Percentiles rank a stretch among this genome's conserved stretches.
Evolutionary conservation across 257 asterid species (phyloP).

Genomic region (Vinca minor): DNA sequence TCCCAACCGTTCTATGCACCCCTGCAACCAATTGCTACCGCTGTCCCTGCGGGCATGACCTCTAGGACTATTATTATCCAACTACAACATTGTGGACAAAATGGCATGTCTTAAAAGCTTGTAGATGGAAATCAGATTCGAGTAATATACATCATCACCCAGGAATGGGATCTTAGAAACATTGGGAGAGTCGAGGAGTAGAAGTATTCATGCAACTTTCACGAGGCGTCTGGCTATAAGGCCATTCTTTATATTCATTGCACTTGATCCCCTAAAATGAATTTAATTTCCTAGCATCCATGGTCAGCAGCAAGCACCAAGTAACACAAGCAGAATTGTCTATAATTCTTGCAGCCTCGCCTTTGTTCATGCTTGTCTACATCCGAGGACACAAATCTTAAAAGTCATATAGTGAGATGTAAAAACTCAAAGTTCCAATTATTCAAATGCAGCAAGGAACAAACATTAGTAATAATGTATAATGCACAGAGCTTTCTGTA

Average conservation of each 20-base stretch:
- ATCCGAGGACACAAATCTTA: neutral
- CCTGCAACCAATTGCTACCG: neutral
- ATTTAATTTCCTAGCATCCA: neutral
- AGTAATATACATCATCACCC: neutral
- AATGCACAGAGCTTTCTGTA: neutral
- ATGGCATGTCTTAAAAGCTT: neutral
- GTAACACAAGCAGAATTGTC: neutral
- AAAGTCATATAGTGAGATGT: neutral
- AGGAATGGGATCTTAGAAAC: neutral
- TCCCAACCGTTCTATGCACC: neutral
- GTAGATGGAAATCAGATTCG: neutral
- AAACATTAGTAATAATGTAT: neutral
- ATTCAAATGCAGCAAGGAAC: neutral
- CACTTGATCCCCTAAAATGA: too few relatives aligned
- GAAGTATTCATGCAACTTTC: neutral
- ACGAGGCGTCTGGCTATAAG: neutral
- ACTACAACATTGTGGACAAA: neutral
- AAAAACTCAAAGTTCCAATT: neutral
- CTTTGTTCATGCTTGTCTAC: neutral
- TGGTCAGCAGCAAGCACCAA: neutral
- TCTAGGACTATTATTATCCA: neutral
- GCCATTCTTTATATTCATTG: neutral
- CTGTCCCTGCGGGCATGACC: neutral
- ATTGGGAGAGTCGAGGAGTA: neutral
- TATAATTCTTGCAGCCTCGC: neutral